phyloP scores from a whole-genome alignment of 2,329 filamentous ascomycete genomes.

The Gyromitra esculenta region DNA sequence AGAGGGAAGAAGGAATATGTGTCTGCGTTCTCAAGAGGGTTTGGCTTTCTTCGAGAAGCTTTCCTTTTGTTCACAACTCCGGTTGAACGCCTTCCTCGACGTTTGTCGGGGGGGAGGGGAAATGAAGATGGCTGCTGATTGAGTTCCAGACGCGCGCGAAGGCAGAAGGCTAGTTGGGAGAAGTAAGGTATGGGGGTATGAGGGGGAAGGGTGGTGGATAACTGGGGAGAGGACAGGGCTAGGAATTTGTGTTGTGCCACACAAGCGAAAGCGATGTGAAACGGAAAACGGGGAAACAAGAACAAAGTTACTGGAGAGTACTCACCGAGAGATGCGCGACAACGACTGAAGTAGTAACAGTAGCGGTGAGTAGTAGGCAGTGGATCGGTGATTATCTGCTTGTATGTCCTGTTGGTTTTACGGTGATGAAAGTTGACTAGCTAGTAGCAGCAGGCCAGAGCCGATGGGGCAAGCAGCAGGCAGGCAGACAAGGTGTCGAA shows the following conservation, averaged over 20 bases:
- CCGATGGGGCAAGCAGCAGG: slow-evolving; percentile 16
- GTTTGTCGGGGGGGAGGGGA: slow-evolving; percentile 16
- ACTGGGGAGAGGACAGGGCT: slow-evolving; percentile 21
- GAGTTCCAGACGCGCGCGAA: slow-evolving; percentile 49
- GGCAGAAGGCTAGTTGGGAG: slow-evolving; percentile 30
- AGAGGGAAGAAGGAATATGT: slow-evolving; percentile 40
- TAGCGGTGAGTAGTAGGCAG: background rate
- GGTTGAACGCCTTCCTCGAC: slow-evolving; percentile 44
- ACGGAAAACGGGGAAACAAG: slow-evolving; percentile 27
- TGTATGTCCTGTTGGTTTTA: slow-evolving; percentile 24
- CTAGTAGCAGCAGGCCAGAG: slow-evolving; percentile 18
- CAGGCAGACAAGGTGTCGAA: slow-evolving; percentile 6
- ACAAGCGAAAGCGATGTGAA: slow-evolving; percentile 23
- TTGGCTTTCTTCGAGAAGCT: slow-evolving; percentile 51
- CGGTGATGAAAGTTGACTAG: slow-evolving; percentile 2
- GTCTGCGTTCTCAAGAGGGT: slow-evolving; percentile 30
- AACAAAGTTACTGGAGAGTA: slow-evolving; percentile 19
- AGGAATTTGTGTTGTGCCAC: slow-evolving; percentile 34
- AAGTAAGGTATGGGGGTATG: background rate
- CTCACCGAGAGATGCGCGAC: slow-evolving; percentile 34
- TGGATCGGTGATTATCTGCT: background rate
- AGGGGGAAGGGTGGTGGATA: slow-evolving; percentile 29
- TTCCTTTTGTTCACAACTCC: slow-evolving; percentile 41
- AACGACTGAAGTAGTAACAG: slow-evolving; percentile 14
- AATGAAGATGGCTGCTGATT: slow-evolving; percentile 43